Percentiles rank a stretch among this genome's conserved stretches.
These are phyloP conservation scores for Rhododendron vialii DNA, from an alignment of 148 eudicot species.

Conservation along the genomic window DNA sequence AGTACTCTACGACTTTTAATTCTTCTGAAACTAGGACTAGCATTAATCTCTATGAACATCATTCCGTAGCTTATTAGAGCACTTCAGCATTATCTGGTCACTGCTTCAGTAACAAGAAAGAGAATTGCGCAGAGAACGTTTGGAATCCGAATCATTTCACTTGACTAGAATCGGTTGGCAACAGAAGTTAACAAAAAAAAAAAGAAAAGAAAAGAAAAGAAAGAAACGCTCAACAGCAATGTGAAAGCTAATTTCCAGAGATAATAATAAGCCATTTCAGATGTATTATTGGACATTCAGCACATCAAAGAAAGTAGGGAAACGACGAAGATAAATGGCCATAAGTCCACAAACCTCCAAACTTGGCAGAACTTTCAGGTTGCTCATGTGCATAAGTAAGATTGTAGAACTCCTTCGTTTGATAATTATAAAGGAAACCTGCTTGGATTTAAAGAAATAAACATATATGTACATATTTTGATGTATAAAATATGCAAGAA, in stretches of 20 bases:
- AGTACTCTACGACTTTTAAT: background rate
- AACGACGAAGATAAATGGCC: slow-evolving; percentile 4
- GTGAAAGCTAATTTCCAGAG: background rate
- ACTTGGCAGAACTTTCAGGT: slow-evolving; percentile 67
- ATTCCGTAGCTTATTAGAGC: background rate
- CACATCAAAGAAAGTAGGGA: background rate
- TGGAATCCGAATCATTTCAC: background rate
- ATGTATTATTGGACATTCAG: background rate
- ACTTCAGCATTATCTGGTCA: background rate
- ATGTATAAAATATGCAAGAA: background rate
- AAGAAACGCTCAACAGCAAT: background rate
- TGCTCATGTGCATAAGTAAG: slow-evolving; percentile 87
- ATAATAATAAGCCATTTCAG: background rate
- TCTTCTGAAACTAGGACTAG: background rate
- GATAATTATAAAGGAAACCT: slow-evolving; percentile 92
- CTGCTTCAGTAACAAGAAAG: background rate
- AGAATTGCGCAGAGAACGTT: background rate
- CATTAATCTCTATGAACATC: background rate
- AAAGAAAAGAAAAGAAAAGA: background rate
- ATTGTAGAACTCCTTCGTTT: slow-evolving; percentile 91
- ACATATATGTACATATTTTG: background rate
- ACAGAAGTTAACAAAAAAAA: background rate
- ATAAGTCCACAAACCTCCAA: slow-evolving; percentile 64
- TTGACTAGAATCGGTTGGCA: background rate
- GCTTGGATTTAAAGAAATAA: slow-evolving; percentile 24